phyloP scores from a whole-genome alignment of 345 rosid genomes.

The Moricandia arvensis region DNA sequence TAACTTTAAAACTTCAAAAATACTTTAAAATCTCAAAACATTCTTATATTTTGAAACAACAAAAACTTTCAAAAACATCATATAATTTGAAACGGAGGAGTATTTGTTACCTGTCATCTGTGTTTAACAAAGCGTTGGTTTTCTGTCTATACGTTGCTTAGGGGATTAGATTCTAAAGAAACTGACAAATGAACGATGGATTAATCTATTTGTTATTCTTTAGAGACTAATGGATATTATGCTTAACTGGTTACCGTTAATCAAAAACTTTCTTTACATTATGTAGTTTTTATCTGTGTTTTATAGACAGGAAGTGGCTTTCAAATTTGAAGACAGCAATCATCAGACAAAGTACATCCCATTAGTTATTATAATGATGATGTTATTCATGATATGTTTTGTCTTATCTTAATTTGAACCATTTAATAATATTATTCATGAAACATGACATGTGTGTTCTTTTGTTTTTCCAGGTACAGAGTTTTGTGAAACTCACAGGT shows the following conservation, averaged over 20 bases:
- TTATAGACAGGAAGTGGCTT: conserved; percentile 39
- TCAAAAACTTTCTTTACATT: too few species aligned
- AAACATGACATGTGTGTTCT: background rate
- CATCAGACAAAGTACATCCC: conserved; percentile 52
- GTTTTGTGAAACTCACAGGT: conserved; percentile 72
- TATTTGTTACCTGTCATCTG: background rate
- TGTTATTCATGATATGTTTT: background rate
- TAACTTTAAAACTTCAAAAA: too few species aligned
- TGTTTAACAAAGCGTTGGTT: background rate
- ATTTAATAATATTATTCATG: background rate
- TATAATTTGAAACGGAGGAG: background rate
- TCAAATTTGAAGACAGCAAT: conserved; percentile 77
- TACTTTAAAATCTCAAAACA: too few species aligned
- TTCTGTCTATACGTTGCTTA: background rate
- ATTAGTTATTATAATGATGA: too few species aligned
- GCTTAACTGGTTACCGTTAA: too few species aligned
- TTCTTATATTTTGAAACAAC: too few species aligned
- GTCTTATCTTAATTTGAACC: background rate
- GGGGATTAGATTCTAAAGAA: background rate
- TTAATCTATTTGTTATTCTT: background rate
- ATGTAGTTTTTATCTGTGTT: too few species aligned
- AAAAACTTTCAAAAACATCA: too few species aligned
- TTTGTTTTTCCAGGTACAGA: conserved; percentile 36
- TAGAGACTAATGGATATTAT: too few species aligned
- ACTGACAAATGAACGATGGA: background rate